Percentiles rank a stretch among this genome's conserved stretches.
These are phyloP conservation scores for Emydomyces testavorans DNA, from an alignment of 2,329 filamentous ascomycete genomes.

Conservation along the genomic window DNA sequence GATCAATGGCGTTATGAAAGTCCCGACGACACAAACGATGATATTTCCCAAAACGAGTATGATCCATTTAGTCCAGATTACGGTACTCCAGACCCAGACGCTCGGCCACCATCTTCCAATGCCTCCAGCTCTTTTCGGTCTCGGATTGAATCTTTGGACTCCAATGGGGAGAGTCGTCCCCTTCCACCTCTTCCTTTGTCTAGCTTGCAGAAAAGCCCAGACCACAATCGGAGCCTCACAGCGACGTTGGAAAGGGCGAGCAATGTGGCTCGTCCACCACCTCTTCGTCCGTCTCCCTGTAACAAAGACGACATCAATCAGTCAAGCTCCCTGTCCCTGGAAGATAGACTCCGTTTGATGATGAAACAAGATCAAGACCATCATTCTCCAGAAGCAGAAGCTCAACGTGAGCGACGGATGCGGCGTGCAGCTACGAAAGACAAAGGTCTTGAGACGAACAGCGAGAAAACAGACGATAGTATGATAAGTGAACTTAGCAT, in stretches of 20 bases:
- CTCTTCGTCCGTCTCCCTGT: constrained; percentile 53
- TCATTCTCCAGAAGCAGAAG: constrained; percentile 49
- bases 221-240: constrained; percentile 49
- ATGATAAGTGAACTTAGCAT: constrained; percentile 44
- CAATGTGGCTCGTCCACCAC: constrained; percentile 57
- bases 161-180: constrained; percentile 70
- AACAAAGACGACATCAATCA: constrained; percentile 71
- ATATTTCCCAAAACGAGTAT: constrained; percentile 45
- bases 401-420: constrained; percentile 58
- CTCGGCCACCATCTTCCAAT: constrained; percentile 39
- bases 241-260: constrained; percentile 62
- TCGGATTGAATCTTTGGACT: constrained; percentile 61
- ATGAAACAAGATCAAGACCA: constrained; percentile 60
- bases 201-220: constrained; percentile 24
- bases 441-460: constrained; percentile 31
- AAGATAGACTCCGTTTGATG: constrained; percentile 79
- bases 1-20: constrained; percentile 85
- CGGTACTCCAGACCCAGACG: constrained; percentile 54
- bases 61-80: constrained; percentile 55
- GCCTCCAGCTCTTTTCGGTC: constrained; percentile 33
- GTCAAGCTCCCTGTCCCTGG: constrained; percentile 65
- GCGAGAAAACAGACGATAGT: constrained; percentile 24
- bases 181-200: constrained; percentile 68
- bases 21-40: constrained; percentile 49
- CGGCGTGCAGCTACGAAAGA: constrained; percentile 43